A percentile compares a stretch with the other conserved stretches of the same genome.
Conservation (phyloP, 495 filamentous ascomycete genomes). For the Symbiotaphrina buchneri region DNA sequence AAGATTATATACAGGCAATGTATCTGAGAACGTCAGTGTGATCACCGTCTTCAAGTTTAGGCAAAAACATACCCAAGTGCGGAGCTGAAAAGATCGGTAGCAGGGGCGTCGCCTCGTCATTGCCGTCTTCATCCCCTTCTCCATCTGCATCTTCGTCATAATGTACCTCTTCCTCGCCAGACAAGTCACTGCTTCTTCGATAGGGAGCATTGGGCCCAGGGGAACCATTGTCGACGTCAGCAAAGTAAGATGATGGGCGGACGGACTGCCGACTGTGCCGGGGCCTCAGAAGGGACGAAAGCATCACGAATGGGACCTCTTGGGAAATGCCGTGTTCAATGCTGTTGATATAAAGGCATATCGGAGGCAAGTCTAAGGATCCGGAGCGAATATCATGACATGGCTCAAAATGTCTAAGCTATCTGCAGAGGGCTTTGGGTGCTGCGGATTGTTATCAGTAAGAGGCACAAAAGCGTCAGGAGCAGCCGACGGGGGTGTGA, state of each 20-base stretch:
- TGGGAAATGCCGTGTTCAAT: too few relatives aligned
- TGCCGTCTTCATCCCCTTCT: conserved; percentile 19
- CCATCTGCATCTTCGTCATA: conserved; percentile 19
- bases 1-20: conserved; percentile 69
- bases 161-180: conserved; percentile 9
- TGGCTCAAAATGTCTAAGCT: too few relatives aligned
- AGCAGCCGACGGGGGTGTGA: too few relatives aligned
- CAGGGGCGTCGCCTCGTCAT: conserved; percentile 25
- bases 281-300: conserved; percentile 11
- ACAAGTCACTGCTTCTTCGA: too few relatives aligned
- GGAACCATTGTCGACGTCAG: background rate
- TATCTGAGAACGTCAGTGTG: conserved; percentile 23
- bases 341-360: too few relatives aligned
- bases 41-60: background rate
- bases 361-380: too few relatives aligned
- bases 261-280: conserved; percentile 11
- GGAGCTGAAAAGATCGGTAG: conserved; percentile 67
- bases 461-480: too few relatives aligned
- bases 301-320: too few relatives aligned
- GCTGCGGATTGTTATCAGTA: too few relatives aligned
- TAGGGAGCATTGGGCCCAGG: too few relatives aligned
- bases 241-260: conserved; percentile 24
- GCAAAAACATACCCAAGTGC: conserved; percentile 38
- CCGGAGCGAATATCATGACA: too few relatives aligned
- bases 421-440: too few relatives aligned